Conservation (phyloP, 2,329 filamentous ascomycete genomes). For the Trichoderma sp. region DNA sequence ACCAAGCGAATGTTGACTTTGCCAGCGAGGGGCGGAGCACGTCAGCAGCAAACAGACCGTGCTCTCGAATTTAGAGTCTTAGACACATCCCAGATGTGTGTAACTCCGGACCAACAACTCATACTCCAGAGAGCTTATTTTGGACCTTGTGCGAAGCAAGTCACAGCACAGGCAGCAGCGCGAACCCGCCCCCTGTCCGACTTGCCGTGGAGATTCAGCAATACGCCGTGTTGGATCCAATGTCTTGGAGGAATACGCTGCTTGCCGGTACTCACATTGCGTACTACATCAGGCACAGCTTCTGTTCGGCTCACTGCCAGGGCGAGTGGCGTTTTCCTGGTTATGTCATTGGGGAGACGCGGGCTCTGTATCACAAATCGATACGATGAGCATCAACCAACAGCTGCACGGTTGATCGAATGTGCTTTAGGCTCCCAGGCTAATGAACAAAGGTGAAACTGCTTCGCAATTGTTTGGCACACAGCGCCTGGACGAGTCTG, state of each 20-base stretch:
- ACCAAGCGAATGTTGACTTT: slow-evolving; percentile 13
- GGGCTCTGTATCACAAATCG: neutral
- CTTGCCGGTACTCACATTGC: neutral
- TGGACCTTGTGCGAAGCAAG: neutral
- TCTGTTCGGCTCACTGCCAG: slow-evolving; percentile 22
- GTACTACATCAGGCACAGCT: neutral
- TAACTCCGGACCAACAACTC: slow-evolving; percentile 10
- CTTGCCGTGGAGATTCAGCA: slow-evolving; percentile 15
- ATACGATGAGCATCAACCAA: neutral
- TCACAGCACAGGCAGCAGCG: neutral
- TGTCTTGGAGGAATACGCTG: slow-evolving; percentile 2
- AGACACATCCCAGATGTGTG: slow-evolving; percentile 15
- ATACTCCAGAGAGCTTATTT: slow-evolving; percentile 10
- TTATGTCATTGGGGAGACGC: slow-evolving; percentile 1
- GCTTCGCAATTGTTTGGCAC: neutral
- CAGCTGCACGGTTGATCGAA: slow-evolving; percentile 8
- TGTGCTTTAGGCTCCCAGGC: neutral
- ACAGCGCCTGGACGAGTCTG: neutral
- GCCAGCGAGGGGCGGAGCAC: neutral
- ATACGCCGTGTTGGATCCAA: neutral
- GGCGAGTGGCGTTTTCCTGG: slow-evolving; percentile 22
- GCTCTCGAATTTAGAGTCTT: slow-evolving; percentile 1
- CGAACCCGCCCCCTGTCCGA: neutral
- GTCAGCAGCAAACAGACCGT: neutral
- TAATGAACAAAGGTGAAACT: neutral